Base-by-base conservation (phyloP, 2,329 filamentous ascomycete genomes). In the Aspergillus hortae region DNA sequence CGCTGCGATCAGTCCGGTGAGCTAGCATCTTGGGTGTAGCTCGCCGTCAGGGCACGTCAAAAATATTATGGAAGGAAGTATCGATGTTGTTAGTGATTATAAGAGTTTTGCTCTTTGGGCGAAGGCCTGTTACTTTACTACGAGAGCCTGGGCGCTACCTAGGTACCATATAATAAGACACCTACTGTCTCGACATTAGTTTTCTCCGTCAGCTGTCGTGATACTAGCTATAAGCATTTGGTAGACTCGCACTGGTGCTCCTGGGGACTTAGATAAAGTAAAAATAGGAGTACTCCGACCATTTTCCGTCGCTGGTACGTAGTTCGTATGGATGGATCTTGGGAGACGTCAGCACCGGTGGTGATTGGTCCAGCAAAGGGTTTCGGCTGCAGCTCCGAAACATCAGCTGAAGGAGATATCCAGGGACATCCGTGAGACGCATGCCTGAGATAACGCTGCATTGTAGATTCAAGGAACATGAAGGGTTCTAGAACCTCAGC, bases 311-410 rank as follows among this genome's bases (percentile, higher is more conserved):
- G 23, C 23, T 6, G 23, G 23, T 23, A 23, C 5, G 5, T 23
- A 17, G 35, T 38, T 38, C 35, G 15, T 6, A n/a, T 17, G 14
- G 11, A 38, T 17, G 35, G 35, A 38, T 38, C 14, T n/a, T n/a
- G 35, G 35, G 35, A 38, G 35, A n/a, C 12, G 35, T 38, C 35
- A 38, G 35, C 35, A n/a, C 35, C 14, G 35, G 35, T 11, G 6
- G 4, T 15, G 35, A 38, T 38, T 38, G 35, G 35, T 38, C 35
- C 35, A 38, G 14, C 7, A 48, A 21, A 48, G 46, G 14, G 23
- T 27, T 10, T 15, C n/a, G 45, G 35, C 33, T 47, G 44, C 19
- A 38, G 27, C 12, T 15, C 46, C 36, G 46, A 48, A 48, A 48
- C 46, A 48, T 23, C 15, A 32, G 36, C 25, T 19, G n/a, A 30